These are phyloP conservation scores for Sphagnum contortum DNA, from an alignment of 225 moss, liverwort and hornwort genomes.

Conservation along the genomic window DNA sequence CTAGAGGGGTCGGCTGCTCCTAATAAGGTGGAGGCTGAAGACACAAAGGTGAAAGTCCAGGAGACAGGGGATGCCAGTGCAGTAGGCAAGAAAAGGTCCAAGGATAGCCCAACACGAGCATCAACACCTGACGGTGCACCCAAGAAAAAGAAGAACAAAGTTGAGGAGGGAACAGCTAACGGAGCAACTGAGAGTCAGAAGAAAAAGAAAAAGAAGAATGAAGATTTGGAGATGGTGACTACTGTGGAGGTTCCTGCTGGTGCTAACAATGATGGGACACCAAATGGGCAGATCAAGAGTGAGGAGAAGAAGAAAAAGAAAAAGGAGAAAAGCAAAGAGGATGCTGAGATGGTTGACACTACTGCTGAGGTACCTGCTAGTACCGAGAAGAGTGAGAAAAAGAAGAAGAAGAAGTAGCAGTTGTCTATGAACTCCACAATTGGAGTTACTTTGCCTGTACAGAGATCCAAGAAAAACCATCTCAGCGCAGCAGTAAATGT, in stretches of 20 bases:
- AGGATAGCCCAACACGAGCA: constrained; percentile 32
- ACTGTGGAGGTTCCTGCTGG: constrained; percentile 22
- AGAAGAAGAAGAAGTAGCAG: too few species aligned
- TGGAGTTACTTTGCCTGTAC: too few species aligned
- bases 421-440: too few species aligned
- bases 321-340: constrained; percentile 14
- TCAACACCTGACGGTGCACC: constrained; percentile 37
- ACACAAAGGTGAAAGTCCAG: constrained; percentile 39
- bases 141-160: constrained; percentile 84
- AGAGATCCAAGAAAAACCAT: too few species aligned
- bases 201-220: constrained; percentile 75
- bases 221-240: constrained; percentile 42
- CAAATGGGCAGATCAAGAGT: constrained; percentile 15
- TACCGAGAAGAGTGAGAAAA: too few species aligned
- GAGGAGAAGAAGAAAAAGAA: constrained; percentile 46
- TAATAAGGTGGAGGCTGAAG: constrained; percentile 15
- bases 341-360: too few species aligned
- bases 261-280: constrained; percentile 24
- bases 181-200: constrained; percentile 54
- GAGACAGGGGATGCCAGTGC: constrained; percentile 32
- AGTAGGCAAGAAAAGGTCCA: constrained; percentile 52
- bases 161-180: constrained; percentile 30
- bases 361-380: too few species aligned
- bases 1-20: constrained; percentile 27
- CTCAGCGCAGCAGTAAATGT: too few species aligned